phyloP scores from a whole-genome alignment of 169 alveolate genomes.

The Cyclospora cayetanensis region DNA sequence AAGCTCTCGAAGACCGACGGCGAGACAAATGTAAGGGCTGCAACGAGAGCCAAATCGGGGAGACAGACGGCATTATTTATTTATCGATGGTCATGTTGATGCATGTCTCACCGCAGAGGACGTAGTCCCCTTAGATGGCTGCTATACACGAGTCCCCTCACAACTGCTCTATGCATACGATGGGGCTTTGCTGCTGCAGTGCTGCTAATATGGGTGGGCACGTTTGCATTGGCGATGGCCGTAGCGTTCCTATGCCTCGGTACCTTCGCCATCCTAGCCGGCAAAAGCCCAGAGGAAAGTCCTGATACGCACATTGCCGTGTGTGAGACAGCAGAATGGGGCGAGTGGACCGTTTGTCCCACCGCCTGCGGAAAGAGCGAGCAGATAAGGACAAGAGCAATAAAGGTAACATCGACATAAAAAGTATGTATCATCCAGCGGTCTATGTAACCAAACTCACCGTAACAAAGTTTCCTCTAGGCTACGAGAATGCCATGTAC shows the following conservation, averaged over 20 bases:
- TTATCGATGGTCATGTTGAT: too few species aligned
- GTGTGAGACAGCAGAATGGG: neutral
- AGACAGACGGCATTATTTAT: too few species aligned
- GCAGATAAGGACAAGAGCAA: neutral
- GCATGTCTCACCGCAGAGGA: too few species aligned
- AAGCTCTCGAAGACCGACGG: neutral
- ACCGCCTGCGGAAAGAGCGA: constrained; percentile 19
- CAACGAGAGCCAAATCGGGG: too few species aligned
- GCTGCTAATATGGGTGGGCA: constrained; percentile 27
- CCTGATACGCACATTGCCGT: neutral
- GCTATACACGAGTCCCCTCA: too few species aligned
- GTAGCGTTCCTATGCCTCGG: constrained; percentile 14
- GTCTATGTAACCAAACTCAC: too few species aligned
- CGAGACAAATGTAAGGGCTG: constrained; percentile 1
- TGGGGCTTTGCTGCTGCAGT: neutral
- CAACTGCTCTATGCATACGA: too few species aligned
- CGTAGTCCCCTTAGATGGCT: too few species aligned
- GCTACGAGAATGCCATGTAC: too few species aligned
- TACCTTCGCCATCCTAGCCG: neutral
- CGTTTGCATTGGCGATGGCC: neutral
- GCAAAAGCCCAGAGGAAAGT: neutral
- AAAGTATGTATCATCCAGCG: too few species aligned
- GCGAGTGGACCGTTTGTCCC: constrained; percentile 36
- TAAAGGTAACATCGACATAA: neutral
- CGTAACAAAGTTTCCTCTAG: too few species aligned